A percentile compares a stretch with the other conserved stretches of the same genome.
These are phyloP conservation scores for Smittium culicis DNA, from an alignment of 371 early-diverging fungal species.

Conservation along the genomic window DNA sequence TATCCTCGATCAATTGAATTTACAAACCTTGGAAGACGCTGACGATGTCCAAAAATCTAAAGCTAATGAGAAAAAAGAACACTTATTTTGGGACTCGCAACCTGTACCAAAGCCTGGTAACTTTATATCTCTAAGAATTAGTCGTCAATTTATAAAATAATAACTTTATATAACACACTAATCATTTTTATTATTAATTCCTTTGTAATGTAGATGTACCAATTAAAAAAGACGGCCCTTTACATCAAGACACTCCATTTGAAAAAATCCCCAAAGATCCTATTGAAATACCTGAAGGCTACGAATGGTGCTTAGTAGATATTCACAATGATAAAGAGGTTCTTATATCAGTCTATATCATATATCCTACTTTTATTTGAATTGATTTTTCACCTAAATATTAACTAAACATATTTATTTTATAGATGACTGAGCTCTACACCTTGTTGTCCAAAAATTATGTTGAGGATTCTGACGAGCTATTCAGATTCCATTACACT, in stretches of 20 bases:
- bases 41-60: no score
- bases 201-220: conserved; percentile 37
- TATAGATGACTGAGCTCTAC: conserved; percentile 74
- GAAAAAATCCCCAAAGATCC: conserved; percentile 74
- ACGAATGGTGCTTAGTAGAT: conserved; percentile 78
- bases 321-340: conserved; percentile 44
- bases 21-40: no score
- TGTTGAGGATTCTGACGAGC: conserved; percentile 88
- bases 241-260: conserved; percentile 60
- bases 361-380: neutral
- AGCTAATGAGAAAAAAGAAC: no score
- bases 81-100: conserved; percentile 94
- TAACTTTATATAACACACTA: neutral
- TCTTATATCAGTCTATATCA: neutral
- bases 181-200: conserved; percentile 1
- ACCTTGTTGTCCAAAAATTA: conserved; percentile 76
- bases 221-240: conserved; percentile 56
- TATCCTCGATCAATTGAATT: no score
- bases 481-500: conserved; percentile 92
- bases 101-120: conserved; percentile 72
- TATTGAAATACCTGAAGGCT: conserved; percentile 66
- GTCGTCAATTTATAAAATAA: neutral
- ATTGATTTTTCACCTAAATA: no score
- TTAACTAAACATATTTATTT: no score
- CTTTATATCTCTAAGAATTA: conserved; percentile 1